These are phyloP conservation scores for Capsicum pubescens DNA, from an alignment of 257 asterid genomes.

Conservation along the genomic window DNA sequence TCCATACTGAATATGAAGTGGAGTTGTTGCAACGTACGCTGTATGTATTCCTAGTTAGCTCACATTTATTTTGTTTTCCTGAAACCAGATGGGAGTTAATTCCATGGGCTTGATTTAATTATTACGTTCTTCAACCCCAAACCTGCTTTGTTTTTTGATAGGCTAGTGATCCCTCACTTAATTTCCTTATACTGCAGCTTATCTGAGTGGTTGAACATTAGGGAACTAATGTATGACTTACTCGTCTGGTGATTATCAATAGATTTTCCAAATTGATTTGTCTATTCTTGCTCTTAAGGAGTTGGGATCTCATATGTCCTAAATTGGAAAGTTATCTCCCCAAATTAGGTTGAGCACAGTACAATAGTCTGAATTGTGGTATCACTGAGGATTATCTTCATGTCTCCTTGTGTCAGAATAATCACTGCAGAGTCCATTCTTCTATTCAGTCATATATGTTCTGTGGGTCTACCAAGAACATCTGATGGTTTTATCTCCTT, in stretches of 20 bases:
- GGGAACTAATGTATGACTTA: neutral
- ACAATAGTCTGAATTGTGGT: neutral
- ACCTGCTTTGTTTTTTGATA: neutral
- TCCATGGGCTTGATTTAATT: neutral
- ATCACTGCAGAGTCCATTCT: neutral
- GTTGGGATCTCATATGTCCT: neutral
- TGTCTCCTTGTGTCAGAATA: neutral
- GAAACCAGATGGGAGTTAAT: neutral
- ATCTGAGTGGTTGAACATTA: neutral
- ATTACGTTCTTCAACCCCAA: neutral
- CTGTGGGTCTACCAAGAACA: neutral
- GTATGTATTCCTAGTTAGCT: neutral
- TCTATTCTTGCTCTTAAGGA: neutral
- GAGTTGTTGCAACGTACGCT: neutral
- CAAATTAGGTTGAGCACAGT: neutral
- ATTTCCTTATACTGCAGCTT: neutral
- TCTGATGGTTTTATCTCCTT: conserved; percentile 21
- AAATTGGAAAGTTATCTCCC: neutral
- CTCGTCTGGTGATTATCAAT: neutral
- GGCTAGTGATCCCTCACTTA: neutral
- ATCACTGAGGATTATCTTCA: conserved; percentile 2
- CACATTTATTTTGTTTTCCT: neutral
- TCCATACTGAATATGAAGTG: neutral
- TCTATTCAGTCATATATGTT: neutral
- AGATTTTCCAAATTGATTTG: neutral